Evolutionary conservation across 441 rosid genomes (phyloP), one percentile per base, ranked within the genome.

Genomic region (Populus hybrid): DNA sequence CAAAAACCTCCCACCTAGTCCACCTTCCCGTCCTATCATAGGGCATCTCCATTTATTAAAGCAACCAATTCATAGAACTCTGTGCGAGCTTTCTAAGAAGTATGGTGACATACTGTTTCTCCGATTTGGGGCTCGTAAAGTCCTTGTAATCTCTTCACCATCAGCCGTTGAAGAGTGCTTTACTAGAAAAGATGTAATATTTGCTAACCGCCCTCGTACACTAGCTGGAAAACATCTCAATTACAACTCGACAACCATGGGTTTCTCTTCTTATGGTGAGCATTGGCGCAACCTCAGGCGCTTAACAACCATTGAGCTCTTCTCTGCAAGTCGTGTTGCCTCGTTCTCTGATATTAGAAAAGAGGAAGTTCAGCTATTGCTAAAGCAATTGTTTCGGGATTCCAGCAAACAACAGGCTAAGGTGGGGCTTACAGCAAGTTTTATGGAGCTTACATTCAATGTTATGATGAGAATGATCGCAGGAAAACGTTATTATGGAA

Each of bases 1-100:
- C 21, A 68, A 72, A 20, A 84, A 61, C 18, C 66, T 69, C 65
- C 86, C 86, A 12, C 87, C 89, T 1, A 28, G 75, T 40, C 87
- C 86, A 18, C 77, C 80, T 11, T 35, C 71, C n/a, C 77, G 67
- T 26, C 86, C 83, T 0, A 36, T 84, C 26, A 23, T 83, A 0
- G 89, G 89, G 45, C 89, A 86, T 69, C 76, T 84, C 64, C 86
- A 84, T 68, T 67, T 84, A 18, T 72, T 83, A 1, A 83, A 78
- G 29, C n/a, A 59, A 29, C 85, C 83, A 3, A 2, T 82, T 1
- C 79, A 70, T 31, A 74, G 23, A 45, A 26, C 81, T 20, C 78
- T 83, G 4, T 70, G 73, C 29, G 3, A 68, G 4, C 82, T 85
- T 20, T 35, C 84, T 8, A 11, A 14, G 16, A 45, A 64, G 65